Evolutionary conservation across 257 asterid species (phyloP), one percentile per base, ranked within the genome.

Genomic region (Coffea eugenioides): DNA sequence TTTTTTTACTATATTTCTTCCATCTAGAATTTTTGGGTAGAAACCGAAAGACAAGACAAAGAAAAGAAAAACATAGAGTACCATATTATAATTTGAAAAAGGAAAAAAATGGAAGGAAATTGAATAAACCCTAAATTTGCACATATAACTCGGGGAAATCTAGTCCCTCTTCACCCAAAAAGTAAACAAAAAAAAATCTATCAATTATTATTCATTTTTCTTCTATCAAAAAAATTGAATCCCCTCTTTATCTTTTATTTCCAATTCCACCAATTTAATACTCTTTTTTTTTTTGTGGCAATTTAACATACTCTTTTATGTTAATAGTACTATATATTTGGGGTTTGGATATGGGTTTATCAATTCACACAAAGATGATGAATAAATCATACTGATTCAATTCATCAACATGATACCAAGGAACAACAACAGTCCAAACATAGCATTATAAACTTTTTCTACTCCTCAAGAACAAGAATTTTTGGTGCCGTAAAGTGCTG

Each of bases 351-450:
- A 4, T 66, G 21, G 23, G 18, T 25, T 9, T 20, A 16, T 57
- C 64, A 57, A 16, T 57, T 25, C 61, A 76, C 72, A 2, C 21
- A 10, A 64, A 39, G 43, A 76, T 48, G 39, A 25, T 62, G 59
- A 15, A 23, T 13, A 23, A 16, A 5, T n/a, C 45, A 65, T 27
- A 64, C 36, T 0, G 1, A 57, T 56, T 31, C 4, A 59, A 57
- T 36, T 57, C 69, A 76, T 46, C 49, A 77, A 66, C 21, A 64
- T 70, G 41, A 78, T 78, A 70, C 45, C 21, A 23, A 57, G 51
- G 6, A 23, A 69, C 39, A 11, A 27, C 41, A 78, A 16, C 8
- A 41, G 43, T 69, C 54, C 75, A 51, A 52, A 3, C 59, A 70
- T 57, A 77, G 77, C 57, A 57, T 45, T 7, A 70, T 71, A 21